Evolutionary conservation across 192 early-diverging fungal species (phyloP), one percentile per base, ranked within the genome.

Genomic region (Funneliformis geosporum): DNA sequence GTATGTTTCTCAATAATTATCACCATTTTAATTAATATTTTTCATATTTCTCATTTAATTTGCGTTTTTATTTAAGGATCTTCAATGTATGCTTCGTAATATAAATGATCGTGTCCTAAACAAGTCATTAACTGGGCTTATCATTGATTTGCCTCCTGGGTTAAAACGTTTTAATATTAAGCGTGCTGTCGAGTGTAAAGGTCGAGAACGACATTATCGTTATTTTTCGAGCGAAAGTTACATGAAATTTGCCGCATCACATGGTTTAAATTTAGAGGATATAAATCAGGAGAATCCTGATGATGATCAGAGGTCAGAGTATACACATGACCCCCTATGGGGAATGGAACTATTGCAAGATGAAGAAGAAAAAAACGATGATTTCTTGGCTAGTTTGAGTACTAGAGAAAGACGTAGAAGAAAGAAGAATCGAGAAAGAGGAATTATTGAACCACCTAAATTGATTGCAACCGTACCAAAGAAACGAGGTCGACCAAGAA

Each of bases 151-250:
- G 12, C 82, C 80, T 33, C 80, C 76, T 23, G 76, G 40, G 5
- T 59, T n/a, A 27, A 82, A 44, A 38, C 66, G 44, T 11, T 79
- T 84, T 40, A 50, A 81, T 11, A 69, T 91, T 9, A 82, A 84
- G 3, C 73, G 87, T 10, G 82, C 84, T 12, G 81, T 84, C 21
- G 92, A 93, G 79, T 91, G 91, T 84, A 85, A 87, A 5, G 92
- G 92, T 14, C 81, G 90, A 18, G 89, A 91, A 71, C 78, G 89
- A 8, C 87, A 88, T 14, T 92, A 92, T 75, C 88, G 92, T 25
- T 93, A 93, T 80, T 92, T 82, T 60, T 83, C 90, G 1, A 65
- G 82, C 5, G 80, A 84, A 14, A 81, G 76, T 5, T 85, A 75
- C 75, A 80, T 79, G 44, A 69, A 73, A 6, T 77, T 79, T n/a